Conservation (phyloP, 176 grass and related monocot species). For the Aegilops umbellulata region DNA sequence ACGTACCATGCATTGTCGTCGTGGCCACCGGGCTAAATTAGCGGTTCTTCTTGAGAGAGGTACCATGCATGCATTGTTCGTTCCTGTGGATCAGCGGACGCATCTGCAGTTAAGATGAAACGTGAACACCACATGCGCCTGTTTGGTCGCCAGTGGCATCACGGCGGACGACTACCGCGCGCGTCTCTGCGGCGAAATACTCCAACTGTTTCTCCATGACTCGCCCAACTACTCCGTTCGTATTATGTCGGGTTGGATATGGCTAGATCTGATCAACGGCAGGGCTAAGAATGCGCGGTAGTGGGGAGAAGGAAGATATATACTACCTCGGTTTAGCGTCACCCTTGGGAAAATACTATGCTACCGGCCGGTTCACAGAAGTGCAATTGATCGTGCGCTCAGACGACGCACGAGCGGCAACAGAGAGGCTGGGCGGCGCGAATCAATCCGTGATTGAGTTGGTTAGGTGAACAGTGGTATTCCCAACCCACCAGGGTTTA, state of each 20-base stretch:
- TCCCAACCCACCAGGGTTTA: no score
- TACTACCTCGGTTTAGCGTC: no score
- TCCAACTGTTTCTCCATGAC: background rate
- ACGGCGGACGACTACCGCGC: background rate
- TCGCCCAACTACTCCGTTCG: background rate
- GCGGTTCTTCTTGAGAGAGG: background rate
- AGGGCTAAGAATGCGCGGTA: no score
- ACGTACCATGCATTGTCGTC: no score
- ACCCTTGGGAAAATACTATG: no score
- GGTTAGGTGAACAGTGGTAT: no score
- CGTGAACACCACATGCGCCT: constrained; percentile 18
- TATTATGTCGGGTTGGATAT: background rate
- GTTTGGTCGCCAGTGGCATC: constrained; percentile 7
- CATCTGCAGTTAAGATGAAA: background rate
- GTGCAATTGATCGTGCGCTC: no score
- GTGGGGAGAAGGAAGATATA: no score
- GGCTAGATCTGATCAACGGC: no score
- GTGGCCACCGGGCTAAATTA: background rate
- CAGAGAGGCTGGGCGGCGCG: no score
- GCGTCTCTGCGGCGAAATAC: background rate
- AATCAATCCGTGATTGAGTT: no score
- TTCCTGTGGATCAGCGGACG: background rate
- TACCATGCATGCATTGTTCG: background rate
- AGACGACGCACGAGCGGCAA: background rate
- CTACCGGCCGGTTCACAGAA: background rate